These are phyloP conservation scores for Ceriops decandra DNA, from an alignment of 345 rosid genomes.

Conservation along the genomic window DNA sequence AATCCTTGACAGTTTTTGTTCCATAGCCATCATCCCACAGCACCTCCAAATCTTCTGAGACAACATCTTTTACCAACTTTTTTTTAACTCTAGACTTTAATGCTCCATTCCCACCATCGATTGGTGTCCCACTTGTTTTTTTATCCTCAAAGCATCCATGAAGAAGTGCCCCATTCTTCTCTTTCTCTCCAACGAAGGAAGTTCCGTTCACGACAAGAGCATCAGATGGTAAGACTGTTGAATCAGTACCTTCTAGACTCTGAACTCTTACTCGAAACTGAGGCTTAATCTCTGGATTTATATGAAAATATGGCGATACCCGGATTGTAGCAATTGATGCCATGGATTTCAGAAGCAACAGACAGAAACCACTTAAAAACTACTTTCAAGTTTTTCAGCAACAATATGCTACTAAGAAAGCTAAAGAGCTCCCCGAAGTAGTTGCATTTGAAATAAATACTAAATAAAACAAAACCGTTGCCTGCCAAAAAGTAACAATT, in stretches of 20 bases:
- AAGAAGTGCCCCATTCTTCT: constrained; percentile 18
- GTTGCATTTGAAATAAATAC: no score
- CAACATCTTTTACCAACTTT: constrained; percentile 26
- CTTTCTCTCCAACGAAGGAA: constrained; percentile 21
- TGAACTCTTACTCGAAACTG: constrained; percentile 45
- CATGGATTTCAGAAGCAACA: constrained; percentile 1
- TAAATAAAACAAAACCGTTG: no score
- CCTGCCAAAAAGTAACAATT: no score
- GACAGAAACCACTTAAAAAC: neutral
- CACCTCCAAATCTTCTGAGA: constrained; percentile 38
- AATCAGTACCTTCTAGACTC: constrained; percentile 35
- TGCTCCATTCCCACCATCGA: constrained; percentile 11
- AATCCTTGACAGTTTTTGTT: constrained; percentile 53
- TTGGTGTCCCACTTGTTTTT: neutral
- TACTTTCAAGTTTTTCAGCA: neutral
- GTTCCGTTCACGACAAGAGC: constrained; percentile 33
- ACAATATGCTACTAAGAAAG: neutral
- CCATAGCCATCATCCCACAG: constrained; percentile 87
- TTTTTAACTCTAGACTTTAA: constrained; percentile 10
- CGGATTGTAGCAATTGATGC: constrained; percentile 24
- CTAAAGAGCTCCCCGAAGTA: no score
- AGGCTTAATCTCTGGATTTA: constrained; percentile 21
- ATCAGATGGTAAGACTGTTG: constrained; percentile 31
- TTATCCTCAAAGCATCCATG: constrained; percentile 24
- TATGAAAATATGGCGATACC: constrained; percentile 22